Base-by-base conservation (phyloP, 163 green algal species). In the Prototheca stagnorum region DNA sequence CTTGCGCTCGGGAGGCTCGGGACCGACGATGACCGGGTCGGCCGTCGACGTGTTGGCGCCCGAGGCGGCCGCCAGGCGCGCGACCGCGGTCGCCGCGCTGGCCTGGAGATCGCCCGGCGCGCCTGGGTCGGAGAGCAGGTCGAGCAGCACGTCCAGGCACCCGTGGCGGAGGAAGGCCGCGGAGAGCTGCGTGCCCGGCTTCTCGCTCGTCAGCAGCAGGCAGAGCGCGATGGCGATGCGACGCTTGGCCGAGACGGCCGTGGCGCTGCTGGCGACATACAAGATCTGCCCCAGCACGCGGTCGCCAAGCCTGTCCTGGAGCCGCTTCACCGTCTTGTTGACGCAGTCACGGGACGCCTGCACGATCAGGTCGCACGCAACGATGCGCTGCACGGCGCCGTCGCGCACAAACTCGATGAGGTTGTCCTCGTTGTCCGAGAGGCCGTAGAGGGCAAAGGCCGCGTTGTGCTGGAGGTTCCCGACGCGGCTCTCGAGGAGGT, bases 371-470 rank as follows among this genome's bases (percentile, higher is more conserved):
- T 92, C 70, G 47, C 69, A 84, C 40, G 89, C 75, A 36, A 77
- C 63, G 25, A 95, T 72, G 36, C 72, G 67, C 67, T 90, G 72
- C 27, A 95, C 75, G 7, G 78, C 80, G 5, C 88, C 86, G 26
- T 89, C 74, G 1, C 64, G 52, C 29, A 99, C 79, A 52, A 99
- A 88, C 49, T 88, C 78, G 4, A 85, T 60, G 14, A 99, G 75
- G 66, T 97, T 97, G 74, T 99, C 90, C 53, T 93, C 79, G 57
- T 94, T 97, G 59, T 98, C 90, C 19, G 80, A 77, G 29, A 99
- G 69, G 1, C 90, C 90, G 63, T 98, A 98, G 48, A 95, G 64
- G 15, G 86, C 84, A 72, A 95, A 95, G 2, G 86, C 85, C 11
- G 86, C 80, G 61, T 95, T 95, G 73, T 95, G 86, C 61, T 92